Base-by-base conservation (phyloP, 2,329 filamentous ascomycete genomes). In the Tolypocladium ophioglossoides region DNA sequence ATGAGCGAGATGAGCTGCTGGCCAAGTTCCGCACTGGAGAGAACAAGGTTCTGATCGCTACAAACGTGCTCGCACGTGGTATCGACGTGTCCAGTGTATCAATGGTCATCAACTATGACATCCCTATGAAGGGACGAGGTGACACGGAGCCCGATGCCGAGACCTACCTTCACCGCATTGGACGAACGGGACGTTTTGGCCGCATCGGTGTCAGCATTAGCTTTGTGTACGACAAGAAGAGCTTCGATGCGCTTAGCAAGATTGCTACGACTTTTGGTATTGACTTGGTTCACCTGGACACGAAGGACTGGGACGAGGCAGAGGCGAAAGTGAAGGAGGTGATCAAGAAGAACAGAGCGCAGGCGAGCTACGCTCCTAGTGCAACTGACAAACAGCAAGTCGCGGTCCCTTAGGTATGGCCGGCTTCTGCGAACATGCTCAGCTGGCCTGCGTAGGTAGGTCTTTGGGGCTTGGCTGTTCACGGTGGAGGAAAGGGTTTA, bases 101-200 rank as follows among this genome's bases (percentile, higher is more conserved):
- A 11, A 94, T 99, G 86, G 94, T 99, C 53, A 91, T 99, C 77
- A 99, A 99, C 77, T 99, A 99, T 72, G 87, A 90, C 62, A 87
- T 90, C 55, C 86, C 86, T 27, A 87, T 86, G 76, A 86, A 86
- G 66, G 85, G 87, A 41, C 73, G 79, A 35, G 84, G 87, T 20
- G 91, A 97, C 62, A 78, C 79, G 32, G 89, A 94, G 71, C 87
- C 92, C 16, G 94, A 99, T 66, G 85, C 85, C 49, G 91, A 97
- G 75, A 99, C 94, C 1, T 99, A 99, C 67, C 86, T 99, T 50
- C 94, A 99, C 78, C 88, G 94, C 68, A 99, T 99, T 63, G 94
- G 94, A 57, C 90, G 94, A 66, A 99, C 94, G 16, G 94, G 94
- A 59, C 89, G 94, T 61, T 99, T 99, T 64, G 94, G 94, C 55